Evolutionary conservation across 1,284 basidiomycete genomes (phyloP), one percentile per base, ranked within the genome.

Genomic region (Cryptococcus depauperatus): DNA sequence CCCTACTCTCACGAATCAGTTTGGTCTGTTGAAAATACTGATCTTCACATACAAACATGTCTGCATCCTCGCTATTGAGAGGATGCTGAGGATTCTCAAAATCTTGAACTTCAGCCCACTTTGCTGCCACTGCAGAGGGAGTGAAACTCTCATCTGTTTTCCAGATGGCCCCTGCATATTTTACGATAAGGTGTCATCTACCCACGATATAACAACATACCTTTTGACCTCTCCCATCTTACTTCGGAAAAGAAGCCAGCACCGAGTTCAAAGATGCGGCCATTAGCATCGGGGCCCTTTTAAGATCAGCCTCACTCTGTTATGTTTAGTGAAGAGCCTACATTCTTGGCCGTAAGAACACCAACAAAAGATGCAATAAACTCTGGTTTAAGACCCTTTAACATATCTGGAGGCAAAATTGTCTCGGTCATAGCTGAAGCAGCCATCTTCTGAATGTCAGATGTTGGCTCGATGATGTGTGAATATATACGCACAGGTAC

Each of bases 381-480:
- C 64, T 90, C 87, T 28, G 95, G 95, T 79, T 87, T 88, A 44
- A 98, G 74, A 60, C 89, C 84, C 41, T 82, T 84, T 52, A 99
- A 81, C 79, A 97, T 84, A 54, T 98, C 93, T n/a, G 87, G 85
- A 13, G 93, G 90, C 86, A 97, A 90, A 63, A 96, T 76, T 0
- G 90, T 93, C 59, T 83, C 89, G 3, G 89, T 92, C 87, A 96
- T 93, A 25, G 82, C 80, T 5, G 89, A 92, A 0, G 91, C 91
- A 23, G 91, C 91, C 57, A 90, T 83, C 82, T 91, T 18, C 8
- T 21, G 6, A 37, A 21, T 4, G 13, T 40, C 14, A 42, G 26
- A 18, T 23, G 18, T 28, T 11, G 14, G 25, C 23, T 13, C 19
- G 21, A 41, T 11, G 40, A 21, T 21, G 34, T 13, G 16, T 16